A percentile compares a stretch with the other conserved stretches of the same genome.
Evolutionary conservation across 148 eudicot species (phyloP).

Genomic region (Amaranthus hypochondriacus): DNA sequence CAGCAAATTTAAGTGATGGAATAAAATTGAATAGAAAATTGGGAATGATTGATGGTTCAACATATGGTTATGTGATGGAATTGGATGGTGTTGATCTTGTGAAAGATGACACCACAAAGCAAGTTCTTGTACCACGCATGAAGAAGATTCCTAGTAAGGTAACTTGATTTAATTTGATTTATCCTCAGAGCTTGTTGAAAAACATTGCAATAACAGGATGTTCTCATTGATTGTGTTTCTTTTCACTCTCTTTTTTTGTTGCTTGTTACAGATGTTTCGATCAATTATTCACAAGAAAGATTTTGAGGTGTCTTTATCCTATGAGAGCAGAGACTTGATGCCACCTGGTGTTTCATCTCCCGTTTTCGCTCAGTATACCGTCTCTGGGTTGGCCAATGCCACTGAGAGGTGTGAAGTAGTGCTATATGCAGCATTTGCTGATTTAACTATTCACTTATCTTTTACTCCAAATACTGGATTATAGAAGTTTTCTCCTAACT

Average conservation of each 20-base stretch:
- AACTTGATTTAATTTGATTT: neutral
- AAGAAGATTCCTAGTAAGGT: conserved; percentile 96
- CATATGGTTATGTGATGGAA: conserved; percentile 82
- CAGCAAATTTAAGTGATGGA: conserved; percentile 97
- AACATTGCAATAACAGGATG: neutral
- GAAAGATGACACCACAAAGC: conserved; percentile 75
- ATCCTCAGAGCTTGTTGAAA: neutral
- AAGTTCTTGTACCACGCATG: conserved; percentile 75
- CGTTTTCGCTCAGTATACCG: conserved; percentile 61
- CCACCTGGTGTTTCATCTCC: conserved; percentile 76
- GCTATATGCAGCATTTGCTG: conserved; percentile 16
- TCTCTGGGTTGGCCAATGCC: conserved; percentile 79
- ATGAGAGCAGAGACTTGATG: conserved; percentile 62
- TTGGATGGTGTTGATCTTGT: conserved; percentile 68
- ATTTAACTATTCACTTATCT: neutral
- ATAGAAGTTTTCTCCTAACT: conserved; percentile 1
- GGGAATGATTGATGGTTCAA: conserved; percentile 93
- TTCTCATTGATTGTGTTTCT: neutral
- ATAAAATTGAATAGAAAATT: conserved; percentile 91
- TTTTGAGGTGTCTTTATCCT: conserved; percentile 77
- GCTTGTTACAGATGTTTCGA: conserved; percentile 62
- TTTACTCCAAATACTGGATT: neutral
- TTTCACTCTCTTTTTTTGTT: conserved; percentile 1
- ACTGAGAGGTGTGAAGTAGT: conserved; percentile 60
- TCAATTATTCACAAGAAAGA: conserved; percentile 76